These are phyloP conservation scores for Noccaea caerulescens DNA, from an alignment of 345 rosid species.

Conservation along the genomic window DNA sequence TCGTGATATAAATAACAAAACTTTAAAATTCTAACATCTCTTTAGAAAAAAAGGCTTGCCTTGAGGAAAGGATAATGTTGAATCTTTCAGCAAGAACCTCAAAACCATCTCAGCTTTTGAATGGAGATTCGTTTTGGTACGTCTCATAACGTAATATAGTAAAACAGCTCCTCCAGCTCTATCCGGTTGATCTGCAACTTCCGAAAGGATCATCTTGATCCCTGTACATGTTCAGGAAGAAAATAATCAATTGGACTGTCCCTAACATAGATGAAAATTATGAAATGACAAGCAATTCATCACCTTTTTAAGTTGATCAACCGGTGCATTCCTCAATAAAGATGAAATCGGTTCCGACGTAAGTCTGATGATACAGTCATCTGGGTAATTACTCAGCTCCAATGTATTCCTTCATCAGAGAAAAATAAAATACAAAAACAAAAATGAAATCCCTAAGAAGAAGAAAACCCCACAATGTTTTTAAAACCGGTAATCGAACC, in stretches of 20 bases:
- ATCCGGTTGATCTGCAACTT: constrained; percentile 51
- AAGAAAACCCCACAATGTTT: too few relatives aligned
- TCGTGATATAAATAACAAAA: background rate
- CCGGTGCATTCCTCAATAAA: constrained; percentile 73
- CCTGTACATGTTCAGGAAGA: constrained; percentile 49
- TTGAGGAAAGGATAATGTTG: constrained; percentile 48
- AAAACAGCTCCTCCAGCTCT: constrained; percentile 61
- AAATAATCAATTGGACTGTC: constrained; percentile 21
- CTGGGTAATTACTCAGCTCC: constrained; percentile 67
- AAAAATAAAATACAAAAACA: background rate
- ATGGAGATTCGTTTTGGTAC: constrained; percentile 59
- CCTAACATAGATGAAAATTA: constrained; percentile 1
- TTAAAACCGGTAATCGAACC: too few relatives aligned
- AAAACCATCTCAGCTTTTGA: constrained; percentile 65
- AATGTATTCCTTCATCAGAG: constrained; percentile 54
- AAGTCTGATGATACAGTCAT: constrained; percentile 55
- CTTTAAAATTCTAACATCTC: background rate
- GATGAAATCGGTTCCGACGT: constrained; percentile 66
- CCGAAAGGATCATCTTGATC: constrained; percentile 59
- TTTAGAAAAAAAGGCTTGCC: constrained; percentile 49
- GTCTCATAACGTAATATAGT: constrained; percentile 64
- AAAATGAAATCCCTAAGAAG: background rate
- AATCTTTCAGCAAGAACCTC: constrained; percentile 51
- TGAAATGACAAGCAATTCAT: constrained; percentile 23
- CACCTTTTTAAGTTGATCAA: constrained; percentile 64